Evolutionary conservation across 495 filamentous ascomycete genomes (phyloP).

Genomic region (Aspergillus baeticus): DNA sequence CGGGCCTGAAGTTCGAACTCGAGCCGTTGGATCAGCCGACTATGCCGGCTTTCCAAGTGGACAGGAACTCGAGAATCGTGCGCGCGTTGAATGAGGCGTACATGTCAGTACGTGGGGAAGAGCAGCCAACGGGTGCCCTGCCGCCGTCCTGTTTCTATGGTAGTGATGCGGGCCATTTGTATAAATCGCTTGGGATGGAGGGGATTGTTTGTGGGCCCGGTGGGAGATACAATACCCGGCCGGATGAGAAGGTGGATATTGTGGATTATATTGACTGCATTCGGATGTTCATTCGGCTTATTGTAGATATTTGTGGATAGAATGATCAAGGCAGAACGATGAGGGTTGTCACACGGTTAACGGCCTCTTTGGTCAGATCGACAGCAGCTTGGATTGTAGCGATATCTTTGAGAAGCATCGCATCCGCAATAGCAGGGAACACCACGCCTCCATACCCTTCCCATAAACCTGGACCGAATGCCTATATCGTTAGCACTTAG

Average conservation of each 20-base stretch:
- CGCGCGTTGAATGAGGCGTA: not conserved
- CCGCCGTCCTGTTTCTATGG: not conserved
- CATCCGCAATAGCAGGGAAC: not conserved
- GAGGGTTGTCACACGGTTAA: too few relatives aligned
- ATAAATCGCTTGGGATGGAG: not conserved
- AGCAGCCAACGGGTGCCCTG: not conserved
- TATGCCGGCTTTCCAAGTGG: not conserved
- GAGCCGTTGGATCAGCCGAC: not conserved
- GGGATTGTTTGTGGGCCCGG: not conserved
- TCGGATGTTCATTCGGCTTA: not conserved
- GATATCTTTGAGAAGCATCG: not conserved
- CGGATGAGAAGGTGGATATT: conserved; percentile 1
- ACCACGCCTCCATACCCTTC: not conserved
- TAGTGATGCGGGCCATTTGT: not conserved
- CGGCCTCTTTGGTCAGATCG: too few relatives aligned
- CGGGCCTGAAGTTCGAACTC: not conserved
- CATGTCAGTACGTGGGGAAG: not conserved
- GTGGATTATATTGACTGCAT: not conserved
- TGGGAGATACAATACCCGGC: not conserved
- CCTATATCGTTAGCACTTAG: not conserved
- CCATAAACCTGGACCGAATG: not conserved
- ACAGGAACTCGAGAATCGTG: not conserved
- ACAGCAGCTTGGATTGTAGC: not conserved
- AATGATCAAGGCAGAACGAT: too few relatives aligned
- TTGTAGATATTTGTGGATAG: not conserved